Base-by-base conservation (phyloP, 2,329 filamentous ascomycete genomes). In the Aspergillus pseudotamarii region DNA sequence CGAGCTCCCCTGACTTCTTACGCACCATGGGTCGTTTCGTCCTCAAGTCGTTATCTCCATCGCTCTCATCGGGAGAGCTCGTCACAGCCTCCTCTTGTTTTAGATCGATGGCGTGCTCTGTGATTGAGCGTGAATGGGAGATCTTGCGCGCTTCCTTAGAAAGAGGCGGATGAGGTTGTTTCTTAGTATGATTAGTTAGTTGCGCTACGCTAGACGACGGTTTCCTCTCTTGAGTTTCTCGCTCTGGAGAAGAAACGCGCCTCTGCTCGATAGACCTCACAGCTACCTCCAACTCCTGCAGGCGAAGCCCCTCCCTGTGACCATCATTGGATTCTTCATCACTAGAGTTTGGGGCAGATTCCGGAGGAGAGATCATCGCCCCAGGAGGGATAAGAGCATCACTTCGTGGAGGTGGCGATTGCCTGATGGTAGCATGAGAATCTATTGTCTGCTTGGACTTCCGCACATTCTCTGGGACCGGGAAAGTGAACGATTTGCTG, bases 1-100 rank as follows among this genome's bases (percentile, higher is more conserved):
- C 95, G 41, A 99, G 85, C 80, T 99, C 95, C 38, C 95, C 95
- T 45, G 95, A 98, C 85, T 99, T 99, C 83, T 99, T 99, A 72
- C 95, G 89, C 12, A 99, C 89, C 88, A 98, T 96, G 59, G 89
- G 89, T n/a, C 94, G 93, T 80, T 95, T 96, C 71, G 81, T 84
- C 64, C 87, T 84, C 69, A 83, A 84, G 53, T 85, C 85, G 36
- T 90, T 89, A 64, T 91, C 88, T 56, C 89, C 88, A 0, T 77
- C 78, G 60, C 79, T 79, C 21, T 81, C 79, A 41, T 75, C 75
- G 9, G 69, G 84, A 67, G 70, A 82, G 73, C 73, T 82, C 72
- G 69, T 83, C 71, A 74, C 61, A 54, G 74, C 64, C 72, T 78
- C 69, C 72, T 79, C 61, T 73, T 81, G 63, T 76, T 82, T 71